These are phyloP conservation scores for Retiboletus flavoniger DNA, from an alignment of 1,284 basidiomycete genomes.

Conservation along the genomic window DNA sequence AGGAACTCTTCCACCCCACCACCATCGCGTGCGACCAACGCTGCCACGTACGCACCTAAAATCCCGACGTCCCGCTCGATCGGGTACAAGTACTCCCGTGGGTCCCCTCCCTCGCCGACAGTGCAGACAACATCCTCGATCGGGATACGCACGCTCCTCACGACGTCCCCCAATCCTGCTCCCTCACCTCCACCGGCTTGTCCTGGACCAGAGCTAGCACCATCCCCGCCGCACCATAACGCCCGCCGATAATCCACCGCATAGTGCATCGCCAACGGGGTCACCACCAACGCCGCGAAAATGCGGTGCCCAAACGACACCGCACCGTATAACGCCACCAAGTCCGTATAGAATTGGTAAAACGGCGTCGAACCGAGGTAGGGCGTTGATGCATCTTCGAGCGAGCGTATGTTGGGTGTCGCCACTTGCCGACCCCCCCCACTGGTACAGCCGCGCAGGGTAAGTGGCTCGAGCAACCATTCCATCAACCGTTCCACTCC, in stretches of 20 bases:
- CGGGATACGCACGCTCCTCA: slow-evolving; percentile 56
- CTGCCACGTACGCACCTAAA: slow-evolving; percentile 58
- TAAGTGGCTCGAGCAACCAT: slow-evolving; percentile 57
- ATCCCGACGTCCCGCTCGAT: slow-evolving; percentile 68
- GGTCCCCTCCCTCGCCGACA: slow-evolving; percentile 24
- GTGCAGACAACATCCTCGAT: slow-evolving; percentile 36
- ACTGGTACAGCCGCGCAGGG: slow-evolving; percentile 27
- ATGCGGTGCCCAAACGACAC: slow-evolving; percentile 83
- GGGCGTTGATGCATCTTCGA: slow-evolving; percentile 60
- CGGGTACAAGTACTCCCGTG: slow-evolving; percentile 70
- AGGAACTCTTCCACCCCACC: slow-evolving; percentile 54
- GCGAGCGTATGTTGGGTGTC: slow-evolving; percentile 6
- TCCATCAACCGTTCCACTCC: slow-evolving; percentile 60
- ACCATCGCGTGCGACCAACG: slow-evolving; percentile 37
- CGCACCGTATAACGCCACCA: slow-evolving; percentile 85
- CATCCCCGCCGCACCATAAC: slow-evolving; percentile 68
- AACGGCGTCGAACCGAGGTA: slow-evolving; percentile 78
- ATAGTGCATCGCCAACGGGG: slow-evolving; percentile 73
- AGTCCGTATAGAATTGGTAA: slow-evolving; percentile 93
- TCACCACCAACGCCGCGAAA: slow-evolving; percentile 78
- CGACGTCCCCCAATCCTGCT: slow-evolving; percentile 34
- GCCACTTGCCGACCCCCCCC: background rate
- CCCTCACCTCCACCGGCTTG: background rate
- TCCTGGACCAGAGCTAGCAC: slow-evolving; percentile 40
- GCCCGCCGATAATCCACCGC: slow-evolving; percentile 81